These are phyloP conservation scores for Cyberlindnera mrakii DNA, from an alignment of 805 yeast species.

Conservation along the genomic window DNA sequence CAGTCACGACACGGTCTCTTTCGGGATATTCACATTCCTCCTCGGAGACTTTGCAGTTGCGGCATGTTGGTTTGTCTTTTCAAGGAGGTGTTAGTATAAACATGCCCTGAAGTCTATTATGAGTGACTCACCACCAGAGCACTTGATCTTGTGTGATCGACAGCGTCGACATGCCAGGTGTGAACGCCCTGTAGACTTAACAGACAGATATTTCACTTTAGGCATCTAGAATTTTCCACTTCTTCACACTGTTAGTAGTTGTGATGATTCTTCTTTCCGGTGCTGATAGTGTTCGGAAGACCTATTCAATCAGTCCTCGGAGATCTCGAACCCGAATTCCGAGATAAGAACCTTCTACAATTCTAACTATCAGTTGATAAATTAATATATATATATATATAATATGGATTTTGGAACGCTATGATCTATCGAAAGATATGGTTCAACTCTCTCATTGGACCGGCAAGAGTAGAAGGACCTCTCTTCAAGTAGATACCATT, in stretches of 20 bases:
- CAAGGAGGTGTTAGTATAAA: not conserved
- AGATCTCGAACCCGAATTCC: no score
- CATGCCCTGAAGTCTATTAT: not conserved
- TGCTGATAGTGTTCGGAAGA: not conserved
- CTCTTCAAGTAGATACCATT: constrained; percentile 25
- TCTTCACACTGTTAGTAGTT: not conserved
- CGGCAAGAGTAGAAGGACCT: constrained; percentile 20
- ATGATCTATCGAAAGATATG: constrained; percentile 12
- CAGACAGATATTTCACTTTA: constrained; percentile 11
- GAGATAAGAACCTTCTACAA: no score
- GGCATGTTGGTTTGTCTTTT: constrained; percentile 13
- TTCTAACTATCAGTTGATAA: no score
- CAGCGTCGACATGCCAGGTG: constrained; percentile 20
- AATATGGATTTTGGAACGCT: not conserved
- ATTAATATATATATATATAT: no score
- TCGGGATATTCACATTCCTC: constrained; percentile 16
- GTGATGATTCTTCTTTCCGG: not conserved
- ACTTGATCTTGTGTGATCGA: constrained; percentile 19
- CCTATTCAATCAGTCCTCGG: no score
- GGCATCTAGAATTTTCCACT: not conserved
- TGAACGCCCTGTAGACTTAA: constrained; percentile 15
- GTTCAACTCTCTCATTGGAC: constrained; percentile 19
- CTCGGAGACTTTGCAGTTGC: constrained; percentile 14
- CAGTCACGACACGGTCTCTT: constrained; percentile 17
- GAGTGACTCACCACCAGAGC: constrained; percentile 17